Base-by-base conservation (phyloP, 768 basidiomycete genomes). In the Lactarius pseudohatsudake region DNA sequence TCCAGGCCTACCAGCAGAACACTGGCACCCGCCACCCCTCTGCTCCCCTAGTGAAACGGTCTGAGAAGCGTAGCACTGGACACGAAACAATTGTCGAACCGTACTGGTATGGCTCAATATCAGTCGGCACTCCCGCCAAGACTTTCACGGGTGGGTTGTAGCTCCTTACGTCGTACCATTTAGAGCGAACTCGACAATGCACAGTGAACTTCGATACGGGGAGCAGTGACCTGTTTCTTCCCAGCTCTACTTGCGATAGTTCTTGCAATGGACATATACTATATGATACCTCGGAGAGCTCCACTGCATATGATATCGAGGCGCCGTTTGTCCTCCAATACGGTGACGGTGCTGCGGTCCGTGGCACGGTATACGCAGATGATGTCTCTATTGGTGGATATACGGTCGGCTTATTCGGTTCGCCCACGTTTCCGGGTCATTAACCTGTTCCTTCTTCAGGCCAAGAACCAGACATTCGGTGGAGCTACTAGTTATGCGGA, bases 361-460 rank as follows among this genome's bases (percentile, higher is more conserved):
- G 66, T 0, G 84, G 83, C 28, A 68, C 73, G 18, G 75, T 78
- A 45, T 84, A 78, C 70, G 73, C 66, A n/a, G 83, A 84, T 72
- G 75, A 72, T 20, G 80, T 85, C 38, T 71, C 71, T 53, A 69
- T 84, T 38, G 79, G 72, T 8, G 77, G 77, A 16, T 75, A n/a
- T 47, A 11, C 3, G 45, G 45, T 47, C 45, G 10, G n/a, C n/a
- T 47, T 22, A 2, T 22, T 70, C 53, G 20, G 81, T 67, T 28
- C 15, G 55, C 9, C 15, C 2, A n/a, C 26, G 30, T 22, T 38
- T 53, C 16, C 15, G 2, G 6, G n/a, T 41, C 18, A 5, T 34
- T 58, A 4, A 47, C 34, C 34, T 10, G 10, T 20, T 34, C 34
- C 1, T 30, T 26, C 32, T 36, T 20, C 32, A 69, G 68, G 62